Evolutionary conservation across 768 basidiomycete genomes (phyloP), one percentile per base, ranked within the genome.

Genomic region (Rhodosporidiobolus sp.): DNA sequence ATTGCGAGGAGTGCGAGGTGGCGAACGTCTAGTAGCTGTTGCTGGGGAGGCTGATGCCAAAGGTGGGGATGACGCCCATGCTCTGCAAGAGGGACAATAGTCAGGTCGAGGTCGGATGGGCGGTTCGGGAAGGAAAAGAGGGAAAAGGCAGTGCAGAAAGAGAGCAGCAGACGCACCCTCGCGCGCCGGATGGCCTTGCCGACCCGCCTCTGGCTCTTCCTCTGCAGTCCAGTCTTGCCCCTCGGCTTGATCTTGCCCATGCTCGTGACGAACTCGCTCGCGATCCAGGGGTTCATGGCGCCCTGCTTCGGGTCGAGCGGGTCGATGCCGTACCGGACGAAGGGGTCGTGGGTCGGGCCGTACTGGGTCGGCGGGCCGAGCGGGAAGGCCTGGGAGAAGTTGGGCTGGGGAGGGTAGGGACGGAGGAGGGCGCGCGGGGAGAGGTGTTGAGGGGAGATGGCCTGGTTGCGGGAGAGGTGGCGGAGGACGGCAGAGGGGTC

Each of bases 191-290:
- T 66, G 14, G 72, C 68, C 63, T 76, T 76, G 30, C 69, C 75
- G 30, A 76, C 48, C 56, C 67, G 64, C 30, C 75, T 50, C 75
- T 76, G 75, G 45, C 32, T 64, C 48, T 69, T 67, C 46, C 72
- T 46, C 63, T 76, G 75, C 58, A 76, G 26, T 1, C 63, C 63
- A 32, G 75, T 76, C 65, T 76, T 73, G 19, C 72, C 72, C 7
- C 75, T 24, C 22, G 61, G 45, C 65, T 70, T 64, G 48, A 76
- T 73, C 66, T 73, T 76, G 28, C 75, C 75, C 75, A 76, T 76
- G 17, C 46, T 68, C 57, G 75, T 76, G 28, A 61, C 60, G 54
- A 65, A 76, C 63, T 67, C 63, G 34, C 63, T 48, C 58, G 61
- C 46, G n/a, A 73, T 30, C 24, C 12, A 65, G 16, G 72, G 69